These are phyloP conservation scores for Pharnaceum exiguum DNA, from an alignment of 148 eudicot species.

Conservation along the genomic window DNA sequence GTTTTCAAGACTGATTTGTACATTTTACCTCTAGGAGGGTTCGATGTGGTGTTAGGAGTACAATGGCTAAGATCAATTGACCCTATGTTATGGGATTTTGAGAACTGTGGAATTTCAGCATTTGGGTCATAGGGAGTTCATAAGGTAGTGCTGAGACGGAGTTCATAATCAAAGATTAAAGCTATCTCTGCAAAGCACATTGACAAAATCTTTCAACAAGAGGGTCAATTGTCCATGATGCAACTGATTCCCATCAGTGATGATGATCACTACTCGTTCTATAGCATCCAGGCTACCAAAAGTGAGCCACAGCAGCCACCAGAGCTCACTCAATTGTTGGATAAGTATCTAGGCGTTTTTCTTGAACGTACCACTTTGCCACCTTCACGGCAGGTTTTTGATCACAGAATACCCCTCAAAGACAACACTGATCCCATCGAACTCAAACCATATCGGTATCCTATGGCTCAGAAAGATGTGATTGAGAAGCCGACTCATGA, in stretches of 20 bases:
- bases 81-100: too few relatives aligned
- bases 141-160: too few relatives aligned
- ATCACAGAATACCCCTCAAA: neutral
- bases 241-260: neutral
- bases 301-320: fast-evolving
- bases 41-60: too few relatives aligned
- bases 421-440: neutral
- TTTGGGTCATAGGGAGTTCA: too few relatives aligned
- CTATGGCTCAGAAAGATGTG: neutral
- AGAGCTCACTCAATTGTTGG: neutral
- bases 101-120: too few relatives aligned
- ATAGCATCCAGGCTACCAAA: too few relatives aligned
- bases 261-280: too few relatives aligned
- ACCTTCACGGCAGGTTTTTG: neutral
- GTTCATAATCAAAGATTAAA: too few relatives aligned
- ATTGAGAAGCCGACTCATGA: neutral
- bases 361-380: neutral
- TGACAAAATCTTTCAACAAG: neutral
- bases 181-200: too few relatives aligned
- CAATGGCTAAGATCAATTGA: too few relatives aligned
- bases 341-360: neutral
- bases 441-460: neutral
- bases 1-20: neutral
- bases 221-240: neutral
- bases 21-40: too few relatives aligned